Evolutionary conservation across 495 filamentous ascomycete genomes (phyloP).

Genomic region (Stereocaulon alpinum): DNA sequence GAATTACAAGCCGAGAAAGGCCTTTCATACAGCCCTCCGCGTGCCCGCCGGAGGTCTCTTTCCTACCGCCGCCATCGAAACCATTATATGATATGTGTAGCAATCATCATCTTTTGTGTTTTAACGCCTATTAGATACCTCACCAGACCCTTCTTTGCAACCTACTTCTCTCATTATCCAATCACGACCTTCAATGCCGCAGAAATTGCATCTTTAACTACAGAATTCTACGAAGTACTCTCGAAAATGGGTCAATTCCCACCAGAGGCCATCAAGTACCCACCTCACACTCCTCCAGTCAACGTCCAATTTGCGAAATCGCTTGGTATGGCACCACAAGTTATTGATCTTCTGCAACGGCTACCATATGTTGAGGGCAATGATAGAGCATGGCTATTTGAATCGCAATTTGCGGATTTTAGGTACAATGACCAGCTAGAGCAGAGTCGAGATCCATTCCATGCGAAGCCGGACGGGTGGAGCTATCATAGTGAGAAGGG

Average conservation of each 20-base stretch:
- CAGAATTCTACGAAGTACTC: neutral
- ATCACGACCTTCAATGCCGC: neutral
- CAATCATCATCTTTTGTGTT: neutral
- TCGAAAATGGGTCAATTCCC: conserved; percentile 1
- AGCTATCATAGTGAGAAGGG: neutral
- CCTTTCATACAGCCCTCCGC: neutral
- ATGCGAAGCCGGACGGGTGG: neutral
- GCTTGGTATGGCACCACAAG: conserved; percentile 2
- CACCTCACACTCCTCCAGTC: neutral
- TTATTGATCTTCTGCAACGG: neutral
- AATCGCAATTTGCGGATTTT: neutral
- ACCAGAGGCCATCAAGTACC: neutral
- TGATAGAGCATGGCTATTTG: neutral
- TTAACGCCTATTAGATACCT: neutral
- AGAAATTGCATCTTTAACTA: neutral
- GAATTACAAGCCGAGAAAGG: neutral
- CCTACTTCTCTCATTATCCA: neutral
- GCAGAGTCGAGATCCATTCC: neutral
- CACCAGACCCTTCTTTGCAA: neutral
- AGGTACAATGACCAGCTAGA: neutral
- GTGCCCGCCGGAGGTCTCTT: no score
- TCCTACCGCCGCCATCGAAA: no score
- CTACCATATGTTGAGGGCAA: conserved; percentile 1
- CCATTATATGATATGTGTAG: neutral
- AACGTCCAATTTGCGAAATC: neutral